Percentiles rank a stretch among this genome's conserved stretches.
Evolutionary conservation across 2,329 filamentous ascomycete species (phyloP).

Genomic region (Pseudogymnoascus sp.): DNA sequence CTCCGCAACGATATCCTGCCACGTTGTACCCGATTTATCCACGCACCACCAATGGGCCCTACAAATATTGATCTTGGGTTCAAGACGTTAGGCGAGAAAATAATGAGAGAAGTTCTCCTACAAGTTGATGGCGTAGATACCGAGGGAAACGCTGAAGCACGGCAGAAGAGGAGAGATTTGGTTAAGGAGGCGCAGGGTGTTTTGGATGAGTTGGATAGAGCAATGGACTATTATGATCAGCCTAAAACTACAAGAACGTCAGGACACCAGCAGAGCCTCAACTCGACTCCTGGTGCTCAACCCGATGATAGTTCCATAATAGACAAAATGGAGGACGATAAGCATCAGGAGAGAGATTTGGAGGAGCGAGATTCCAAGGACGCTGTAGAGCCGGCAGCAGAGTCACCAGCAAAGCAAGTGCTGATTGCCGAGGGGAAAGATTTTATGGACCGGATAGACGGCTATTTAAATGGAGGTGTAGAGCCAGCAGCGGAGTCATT

Average conservation of each 20-base stretch:
- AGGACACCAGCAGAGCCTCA: not conserved
- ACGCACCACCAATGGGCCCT: slow-evolving; percentile 51
- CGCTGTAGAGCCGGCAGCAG: too few species aligned
- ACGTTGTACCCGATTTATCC: slow-evolving; percentile 51
- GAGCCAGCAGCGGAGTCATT: too few species aligned
- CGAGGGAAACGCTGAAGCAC: slow-evolving; percentile 56
- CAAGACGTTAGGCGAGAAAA: slow-evolving; percentile 65
- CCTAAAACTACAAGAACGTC: not conserved
- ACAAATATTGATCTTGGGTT: slow-evolving; percentile 67
- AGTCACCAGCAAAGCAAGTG: too few species aligned
- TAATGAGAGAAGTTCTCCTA: slow-evolving; percentile 65
- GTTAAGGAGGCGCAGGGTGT: slow-evolving; percentile 63
- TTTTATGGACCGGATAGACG: too few species aligned
- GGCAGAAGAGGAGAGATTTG: slow-evolving; percentile 58
- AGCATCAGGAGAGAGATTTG: too few species aligned
- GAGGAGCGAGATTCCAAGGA: too few species aligned
- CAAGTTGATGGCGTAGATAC: slow-evolving; percentile 71
- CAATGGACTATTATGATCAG: not conserved
- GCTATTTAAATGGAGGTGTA: too few species aligned
- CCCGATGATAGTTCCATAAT: too few species aligned
- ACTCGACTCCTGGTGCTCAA: not conserved
- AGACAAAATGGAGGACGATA: too few species aligned
- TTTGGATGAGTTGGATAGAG: slow-evolving; percentile 51
- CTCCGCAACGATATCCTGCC: slow-evolving; percentile 51
- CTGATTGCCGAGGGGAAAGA: too few species aligned